These are phyloP conservation scores for Sporothrix protearum DNA, from an alignment of 2,329 filamentous ascomycete species.

Conservation along the genomic window DNA sequence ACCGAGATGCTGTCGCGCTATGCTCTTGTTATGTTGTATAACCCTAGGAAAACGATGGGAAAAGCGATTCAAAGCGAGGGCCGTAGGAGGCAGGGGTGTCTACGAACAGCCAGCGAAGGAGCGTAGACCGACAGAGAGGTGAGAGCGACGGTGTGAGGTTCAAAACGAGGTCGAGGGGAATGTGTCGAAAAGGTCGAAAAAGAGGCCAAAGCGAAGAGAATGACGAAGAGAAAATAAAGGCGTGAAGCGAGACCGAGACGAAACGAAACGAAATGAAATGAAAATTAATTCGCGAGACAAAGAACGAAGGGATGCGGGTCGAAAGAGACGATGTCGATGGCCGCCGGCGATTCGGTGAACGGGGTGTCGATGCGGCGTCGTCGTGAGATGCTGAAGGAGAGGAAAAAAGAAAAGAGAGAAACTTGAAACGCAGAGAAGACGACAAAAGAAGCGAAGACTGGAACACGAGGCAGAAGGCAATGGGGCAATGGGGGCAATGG, in stretches of 20 bases:
- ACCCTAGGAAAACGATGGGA: not conserved
- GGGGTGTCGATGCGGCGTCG: slow-evolving; percentile 9
- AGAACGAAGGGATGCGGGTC: not conserved
- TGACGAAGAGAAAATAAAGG: not conserved
- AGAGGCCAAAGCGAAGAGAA: slow-evolving; percentile 6
- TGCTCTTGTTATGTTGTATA: slow-evolving; percentile 3
- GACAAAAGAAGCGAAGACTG: not conserved
- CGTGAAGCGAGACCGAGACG: not conserved
- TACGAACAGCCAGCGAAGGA: not conserved
- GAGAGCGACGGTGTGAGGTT: not conserved
- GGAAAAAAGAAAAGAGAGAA: not conserved
- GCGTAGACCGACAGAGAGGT: not conserved
- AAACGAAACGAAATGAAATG: not conserved
- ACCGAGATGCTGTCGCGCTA: slow-evolving; percentile 1
- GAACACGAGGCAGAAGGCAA: slow-evolving; percentile 23
- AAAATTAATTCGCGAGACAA: not conserved
- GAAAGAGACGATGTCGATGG: not conserved
- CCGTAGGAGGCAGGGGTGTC: not conserved
- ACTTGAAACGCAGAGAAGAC: not conserved
- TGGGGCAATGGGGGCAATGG: no score
- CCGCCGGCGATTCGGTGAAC: slow-evolving; percentile 1
- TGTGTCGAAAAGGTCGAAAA: not conserved
- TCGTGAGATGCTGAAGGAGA: slow-evolving; percentile 10
- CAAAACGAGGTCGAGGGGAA: not conserved
- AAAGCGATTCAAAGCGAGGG: not conserved